Evolutionary conservation across 1,284 basidiomycete genomes (phyloP).

Genomic region (Ustilago tritici): DNA sequence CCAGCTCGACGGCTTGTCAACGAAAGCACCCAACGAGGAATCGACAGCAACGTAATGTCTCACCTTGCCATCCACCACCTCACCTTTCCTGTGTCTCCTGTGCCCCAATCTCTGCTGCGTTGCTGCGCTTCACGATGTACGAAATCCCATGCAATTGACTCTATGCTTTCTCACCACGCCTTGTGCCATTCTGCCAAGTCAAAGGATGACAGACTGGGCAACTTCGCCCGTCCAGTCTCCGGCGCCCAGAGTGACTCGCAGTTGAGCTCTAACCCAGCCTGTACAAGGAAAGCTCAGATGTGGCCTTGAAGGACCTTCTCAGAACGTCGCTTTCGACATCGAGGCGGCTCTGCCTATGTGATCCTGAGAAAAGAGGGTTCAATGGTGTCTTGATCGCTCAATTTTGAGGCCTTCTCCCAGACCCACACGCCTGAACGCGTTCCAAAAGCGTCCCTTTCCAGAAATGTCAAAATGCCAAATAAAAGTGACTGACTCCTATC

Average conservation of each 20-base stretch:
- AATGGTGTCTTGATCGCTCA: slow-evolving; percentile 23
- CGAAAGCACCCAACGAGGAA: not conserved
- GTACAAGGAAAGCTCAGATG: too few relatives aligned
- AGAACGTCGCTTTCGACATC: not conserved
- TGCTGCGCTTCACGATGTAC: slow-evolving; percentile 40
- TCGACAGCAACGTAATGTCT: not conserved
- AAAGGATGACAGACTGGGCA: too few relatives aligned
- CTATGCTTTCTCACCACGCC: not conserved
- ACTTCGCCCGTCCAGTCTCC: too few relatives aligned
- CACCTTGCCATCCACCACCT: not conserved
- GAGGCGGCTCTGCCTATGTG: not conserved
- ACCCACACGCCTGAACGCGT: not conserved
- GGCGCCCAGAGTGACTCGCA: too few relatives aligned
- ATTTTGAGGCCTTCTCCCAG: slow-evolving; percentile 10
- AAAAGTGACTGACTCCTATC: slow-evolving; percentile 1
- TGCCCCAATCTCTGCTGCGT: slow-evolving; percentile 14
- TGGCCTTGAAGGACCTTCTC: not conserved
- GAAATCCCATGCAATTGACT: slow-evolving; percentile 36
- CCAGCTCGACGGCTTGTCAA: not conserved
- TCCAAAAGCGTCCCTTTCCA: not conserved
- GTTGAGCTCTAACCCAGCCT: too few relatives aligned
- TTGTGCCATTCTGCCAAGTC: not conserved
- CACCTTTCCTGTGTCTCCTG: slow-evolving; percentile 9
- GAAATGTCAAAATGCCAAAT: slow-evolving; percentile 18
- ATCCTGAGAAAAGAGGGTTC: not conserved